phyloP scores from a whole-genome alignment of 2,329 filamentous ascomycete species.

The Fusarium sp. region DNA sequence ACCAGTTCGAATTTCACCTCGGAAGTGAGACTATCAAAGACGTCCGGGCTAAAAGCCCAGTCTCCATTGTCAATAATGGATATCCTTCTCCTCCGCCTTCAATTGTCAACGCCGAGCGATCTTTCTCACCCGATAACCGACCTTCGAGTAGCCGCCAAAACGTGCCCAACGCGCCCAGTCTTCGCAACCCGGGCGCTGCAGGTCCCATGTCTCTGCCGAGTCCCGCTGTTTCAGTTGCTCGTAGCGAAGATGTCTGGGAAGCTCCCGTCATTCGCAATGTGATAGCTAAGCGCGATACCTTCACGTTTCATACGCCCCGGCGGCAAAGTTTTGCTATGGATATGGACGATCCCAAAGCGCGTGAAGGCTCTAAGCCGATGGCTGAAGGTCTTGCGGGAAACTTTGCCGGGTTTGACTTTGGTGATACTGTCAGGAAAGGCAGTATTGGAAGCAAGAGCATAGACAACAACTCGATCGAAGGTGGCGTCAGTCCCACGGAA shows the following conservation, averaged over 20 bases:
- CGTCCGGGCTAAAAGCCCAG: slow-evolving; percentile 20
- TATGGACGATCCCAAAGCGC: slow-evolving; percentile 53
- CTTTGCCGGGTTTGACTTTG: slow-evolving; percentile 57
- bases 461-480: slow-evolving; percentile 36
- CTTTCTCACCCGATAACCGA: slow-evolving; percentile 42
- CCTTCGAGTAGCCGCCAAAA: slow-evolving; percentile 43
- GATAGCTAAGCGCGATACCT: slow-evolving; percentile 64
- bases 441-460: slow-evolving; percentile 36
- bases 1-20: slow-evolving; percentile 57
- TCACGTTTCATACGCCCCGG: slow-evolving; percentile 61
- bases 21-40: slow-evolving; percentile 20
- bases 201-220: slow-evolving; percentile 57
- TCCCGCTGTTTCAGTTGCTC: slow-evolving; percentile 57
- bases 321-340: slow-evolving; percentile 64
- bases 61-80: slow-evolving; percentile 38
- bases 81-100: slow-evolving; percentile 58
- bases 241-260: slow-evolving; percentile 57
- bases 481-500: slow-evolving; percentile 39
- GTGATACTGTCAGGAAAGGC: slow-evolving; percentile 48
- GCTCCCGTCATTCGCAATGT: slow-evolving; percentile 63
- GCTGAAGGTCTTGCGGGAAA: slow-evolving; percentile 55
- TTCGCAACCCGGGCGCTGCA: slow-evolving; percentile 48
- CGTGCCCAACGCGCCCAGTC: slow-evolving; percentile 38
- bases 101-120: slow-evolving; percentile 50
- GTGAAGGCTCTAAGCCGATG: slow-evolving; percentile 38